phyloP scores from a whole-genome alignment of 805 yeast genomes.

The Yamadazyma laniorum region DNA sequence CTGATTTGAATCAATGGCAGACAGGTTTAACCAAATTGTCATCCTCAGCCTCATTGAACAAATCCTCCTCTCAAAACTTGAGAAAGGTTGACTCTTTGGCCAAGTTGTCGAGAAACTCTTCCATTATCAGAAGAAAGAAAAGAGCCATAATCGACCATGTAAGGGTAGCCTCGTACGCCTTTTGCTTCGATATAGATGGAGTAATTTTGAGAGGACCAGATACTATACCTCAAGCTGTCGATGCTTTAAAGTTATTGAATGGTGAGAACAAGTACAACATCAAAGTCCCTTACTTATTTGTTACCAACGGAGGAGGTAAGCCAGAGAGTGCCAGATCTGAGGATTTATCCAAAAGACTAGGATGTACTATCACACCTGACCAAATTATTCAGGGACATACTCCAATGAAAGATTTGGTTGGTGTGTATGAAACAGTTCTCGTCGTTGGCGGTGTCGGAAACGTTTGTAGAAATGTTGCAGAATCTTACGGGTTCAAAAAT shows the following conservation, averaged over 20 bases:
- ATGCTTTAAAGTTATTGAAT: slow-evolving; percentile 68
- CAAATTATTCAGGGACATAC: slow-evolving; percentile 94
- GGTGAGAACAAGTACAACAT: slow-evolving; percentile 78
- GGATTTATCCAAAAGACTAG: slow-evolving; percentile 63
- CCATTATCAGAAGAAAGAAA: slow-evolving; percentile 46
- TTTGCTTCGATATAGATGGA: slow-evolving; percentile 92
- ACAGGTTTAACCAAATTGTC: slow-evolving; percentile 42
- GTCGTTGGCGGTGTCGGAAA: slow-evolving; percentile 91
- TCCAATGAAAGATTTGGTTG: slow-evolving; percentile 82
- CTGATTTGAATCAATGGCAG: slow-evolving; percentile 67
- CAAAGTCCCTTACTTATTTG: slow-evolving; percentile 78
- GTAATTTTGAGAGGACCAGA: slow-evolving; percentile 83
- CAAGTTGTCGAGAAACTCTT: slow-evolving; percentile 45
- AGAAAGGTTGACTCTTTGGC: slow-evolving; percentile 45
- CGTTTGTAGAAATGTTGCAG: slow-evolving; percentile 78
- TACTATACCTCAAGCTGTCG: slow-evolving; percentile 75
- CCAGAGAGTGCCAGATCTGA: slow-evolving; percentile 72
- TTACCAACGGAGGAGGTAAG: slow-evolving; percentile 92
- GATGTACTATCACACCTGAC: slow-evolving; percentile 59
- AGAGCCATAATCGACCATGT: slow-evolving; percentile 61
- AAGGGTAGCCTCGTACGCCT: slow-evolving; percentile 78
- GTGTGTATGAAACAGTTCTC: slow-evolving; percentile 65
- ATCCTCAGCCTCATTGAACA: slow-evolving; percentile 34
- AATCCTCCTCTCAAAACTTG: slow-evolving; percentile 33
- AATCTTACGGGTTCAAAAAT: slow-evolving; percentile 77